A percentile compares a stretch with the other conserved stretches of the same genome.
These are phyloP conservation scores for Hypomyces perniciosus DNA, from an alignment of 2,329 filamentous ascomycete genomes.

Conservation along the genomic window DNA sequence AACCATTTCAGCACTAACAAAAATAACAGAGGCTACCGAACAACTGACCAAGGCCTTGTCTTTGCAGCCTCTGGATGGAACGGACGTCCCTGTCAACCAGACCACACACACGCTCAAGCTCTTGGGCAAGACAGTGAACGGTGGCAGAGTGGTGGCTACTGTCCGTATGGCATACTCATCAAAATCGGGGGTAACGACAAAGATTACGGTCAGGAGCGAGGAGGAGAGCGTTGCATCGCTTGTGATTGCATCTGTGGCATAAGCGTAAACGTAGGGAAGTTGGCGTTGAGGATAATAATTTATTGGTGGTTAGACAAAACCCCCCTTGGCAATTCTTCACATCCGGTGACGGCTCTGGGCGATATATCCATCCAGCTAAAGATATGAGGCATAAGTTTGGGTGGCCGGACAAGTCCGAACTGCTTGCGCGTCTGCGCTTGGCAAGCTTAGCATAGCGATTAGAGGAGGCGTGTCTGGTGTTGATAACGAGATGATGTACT, in stretches of 20 bases:
- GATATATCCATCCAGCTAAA: too few relatives aligned
- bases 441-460: too few relatives aligned
- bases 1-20: constrained; percentile 17
- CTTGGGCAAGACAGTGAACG: constrained; percentile 88
- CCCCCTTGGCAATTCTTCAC: constrained; percentile 1
- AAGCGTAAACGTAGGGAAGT: constrained; percentile 52
- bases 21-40: constrained; percentile 73
- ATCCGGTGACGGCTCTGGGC: neutral
- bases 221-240: constrained; percentile 84
- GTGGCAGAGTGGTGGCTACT: constrained; percentile 79
- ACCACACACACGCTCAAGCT: constrained; percentile 93
- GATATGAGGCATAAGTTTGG: too few relatives aligned
- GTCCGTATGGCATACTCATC: constrained; percentile 91
- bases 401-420: too few relatives aligned
- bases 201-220: constrained; percentile 87
- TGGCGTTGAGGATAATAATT: constrained; percentile 33
- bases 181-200: constrained; percentile 91
- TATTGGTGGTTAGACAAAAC: constrained; percentile 26
- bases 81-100: constrained; percentile 80
- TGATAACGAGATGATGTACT: too few relatives aligned
- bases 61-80: constrained; percentile 89
- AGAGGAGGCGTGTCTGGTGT: too few relatives aligned
- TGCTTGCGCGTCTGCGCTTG: too few relatives aligned
- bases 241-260: constrained; percentile 79
- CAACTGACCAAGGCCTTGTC: constrained; percentile 81